Percentiles rank a stretch among this genome's conserved stretches.
Conservation (phyloP, 805 yeast species). For the Phaffomyces opuntiae region DNA sequence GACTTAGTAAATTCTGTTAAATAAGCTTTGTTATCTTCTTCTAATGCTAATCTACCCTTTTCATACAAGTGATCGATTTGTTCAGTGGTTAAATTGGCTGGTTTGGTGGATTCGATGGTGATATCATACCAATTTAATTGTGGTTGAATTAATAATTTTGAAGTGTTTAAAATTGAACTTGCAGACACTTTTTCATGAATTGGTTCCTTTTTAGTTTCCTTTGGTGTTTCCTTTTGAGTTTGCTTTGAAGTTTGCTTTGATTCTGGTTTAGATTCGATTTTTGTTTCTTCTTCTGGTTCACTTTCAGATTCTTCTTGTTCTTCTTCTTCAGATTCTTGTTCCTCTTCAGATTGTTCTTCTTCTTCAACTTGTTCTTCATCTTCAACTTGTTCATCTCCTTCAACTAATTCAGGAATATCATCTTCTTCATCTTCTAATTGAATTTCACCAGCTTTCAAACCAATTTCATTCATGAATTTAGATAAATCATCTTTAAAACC, state of each 20-base stretch:
- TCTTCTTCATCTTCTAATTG: constrained; percentile 30
- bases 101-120: constrained; percentile 30
- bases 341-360: constrained; percentile 16
- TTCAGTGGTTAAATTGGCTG: constrained; percentile 32
- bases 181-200: constrained; percentile 25
- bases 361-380: constrained; percentile 23
- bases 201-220: constrained; percentile 18
- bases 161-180: constrained; percentile 41
- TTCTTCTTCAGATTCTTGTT: constrained; percentile 20
- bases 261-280: constrained; percentile 18
- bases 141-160: constrained; percentile 51
- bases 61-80: constrained; percentile 55
- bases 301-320: constrained; percentile 18
- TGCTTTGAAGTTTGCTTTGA: constrained; percentile 14
- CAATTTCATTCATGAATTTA: constrained; percentile 60
- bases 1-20: constrained; percentile 67
- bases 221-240: constrained; percentile 12
- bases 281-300: constrained; percentile 9
- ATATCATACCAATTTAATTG: constrained; percentile 72
- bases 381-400: constrained; percentile 22
- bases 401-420: constrained; percentile 36
- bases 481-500: constrained; percentile 47
- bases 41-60: constrained; percentile 60
- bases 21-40: constrained; percentile 64
- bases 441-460: constrained; percentile 37